A percentile compares a stretch with the other conserved stretches of the same genome.
These are phyloP conservation scores for Kwoniella sp. DNA, from an alignment of 768 basidiomycete species.

Conservation along the genomic window DNA sequence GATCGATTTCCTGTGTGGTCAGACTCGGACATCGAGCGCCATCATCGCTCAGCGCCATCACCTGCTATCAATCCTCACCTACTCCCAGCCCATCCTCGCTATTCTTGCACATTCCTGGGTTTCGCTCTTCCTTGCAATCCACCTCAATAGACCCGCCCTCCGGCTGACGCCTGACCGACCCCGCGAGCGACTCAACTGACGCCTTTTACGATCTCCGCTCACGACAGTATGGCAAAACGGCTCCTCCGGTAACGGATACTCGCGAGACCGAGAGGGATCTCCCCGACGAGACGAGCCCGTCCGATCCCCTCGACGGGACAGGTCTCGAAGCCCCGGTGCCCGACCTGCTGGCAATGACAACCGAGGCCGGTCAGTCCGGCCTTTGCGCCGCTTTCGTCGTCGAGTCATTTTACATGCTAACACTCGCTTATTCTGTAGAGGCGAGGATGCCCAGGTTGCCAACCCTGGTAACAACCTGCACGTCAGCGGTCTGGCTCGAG, in stretches of 20 bases:
- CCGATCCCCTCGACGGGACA: conserved; percentile 78
- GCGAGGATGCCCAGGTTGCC: conserved; percentile 16
- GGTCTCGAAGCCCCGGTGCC: conserved; percentile 52
- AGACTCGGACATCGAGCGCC: too few species aligned
- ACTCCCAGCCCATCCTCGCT: not conserved
- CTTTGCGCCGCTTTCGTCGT: too few species aligned
- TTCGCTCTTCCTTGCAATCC: not conserved
- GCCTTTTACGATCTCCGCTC: not conserved
- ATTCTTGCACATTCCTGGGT: not conserved
- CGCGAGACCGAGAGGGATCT: conserved; percentile 26
- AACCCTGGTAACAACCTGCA: conserved; percentile 68
- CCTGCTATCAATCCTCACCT: too few species aligned
- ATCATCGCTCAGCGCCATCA: too few species aligned
- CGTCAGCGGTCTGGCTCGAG: conserved; percentile 60
- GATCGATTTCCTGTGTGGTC: too few species aligned
- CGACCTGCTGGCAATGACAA: conserved; percentile 72
- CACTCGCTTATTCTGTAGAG: not conserved
- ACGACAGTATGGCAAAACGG: conserved; percentile 39
- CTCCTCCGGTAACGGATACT: conserved; percentile 14
- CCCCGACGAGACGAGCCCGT: conserved; percentile 54
- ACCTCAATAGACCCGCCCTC: too few species aligned
- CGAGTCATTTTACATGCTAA: not conserved
- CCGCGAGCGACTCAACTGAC: conserved; percentile 21
- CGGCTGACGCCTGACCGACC: conserved; percentile 21
- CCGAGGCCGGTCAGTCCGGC: conserved; percentile 31